Conservation (phyloP, 371 early-diverging fungal genomes). For the Mortierella sp. region DNA sequence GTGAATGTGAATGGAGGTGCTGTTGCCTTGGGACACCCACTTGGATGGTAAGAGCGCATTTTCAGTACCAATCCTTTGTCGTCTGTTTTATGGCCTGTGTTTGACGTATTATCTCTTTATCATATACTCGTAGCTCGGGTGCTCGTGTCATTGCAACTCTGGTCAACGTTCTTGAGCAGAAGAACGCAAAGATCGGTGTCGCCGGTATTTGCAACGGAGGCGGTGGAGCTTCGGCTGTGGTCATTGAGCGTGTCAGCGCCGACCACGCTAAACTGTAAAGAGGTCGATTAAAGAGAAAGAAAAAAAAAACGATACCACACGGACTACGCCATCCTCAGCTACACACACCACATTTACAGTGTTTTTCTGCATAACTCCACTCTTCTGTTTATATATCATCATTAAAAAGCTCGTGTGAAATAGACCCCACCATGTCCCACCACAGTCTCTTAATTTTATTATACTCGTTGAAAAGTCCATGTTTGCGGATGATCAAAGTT, state of each 20-base stretch:
- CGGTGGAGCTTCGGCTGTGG: conserved; percentile 92
- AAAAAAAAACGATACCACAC: not conserved
- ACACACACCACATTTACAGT: not conserved
- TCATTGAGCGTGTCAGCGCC: conserved; percentile 77
- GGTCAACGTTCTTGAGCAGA: conserved; percentile 76
- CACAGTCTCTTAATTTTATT: too few relatives aligned
- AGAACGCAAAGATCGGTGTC: conserved; percentile 83
- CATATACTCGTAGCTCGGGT: conserved; percentile 70
- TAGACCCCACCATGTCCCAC: too few relatives aligned
- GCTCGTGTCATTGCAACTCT: conserved; percentile 93
- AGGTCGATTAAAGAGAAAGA: not conserved
- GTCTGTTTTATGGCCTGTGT: not conserved
- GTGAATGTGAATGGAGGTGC: conserved; percentile 97
- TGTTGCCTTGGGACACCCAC: conserved; percentile 97
- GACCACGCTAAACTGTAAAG: conserved; percentile 46
- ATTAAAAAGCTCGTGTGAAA: too few relatives aligned
- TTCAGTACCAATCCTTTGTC: too few relatives aligned
- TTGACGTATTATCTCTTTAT: not conserved
- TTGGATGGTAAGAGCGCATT: conserved; percentile 80
- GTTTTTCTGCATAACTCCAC: not conserved
- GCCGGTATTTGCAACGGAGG: conserved; percentile 98
- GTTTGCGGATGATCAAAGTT: too few relatives aligned
- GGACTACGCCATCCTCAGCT: too few relatives aligned
- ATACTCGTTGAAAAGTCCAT: too few relatives aligned
- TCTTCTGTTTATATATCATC: too few relatives aligned